Evolutionary conservation across 176 grass and related monocot species (phyloP).

Genomic region (Aegilops tauschii): DNA sequence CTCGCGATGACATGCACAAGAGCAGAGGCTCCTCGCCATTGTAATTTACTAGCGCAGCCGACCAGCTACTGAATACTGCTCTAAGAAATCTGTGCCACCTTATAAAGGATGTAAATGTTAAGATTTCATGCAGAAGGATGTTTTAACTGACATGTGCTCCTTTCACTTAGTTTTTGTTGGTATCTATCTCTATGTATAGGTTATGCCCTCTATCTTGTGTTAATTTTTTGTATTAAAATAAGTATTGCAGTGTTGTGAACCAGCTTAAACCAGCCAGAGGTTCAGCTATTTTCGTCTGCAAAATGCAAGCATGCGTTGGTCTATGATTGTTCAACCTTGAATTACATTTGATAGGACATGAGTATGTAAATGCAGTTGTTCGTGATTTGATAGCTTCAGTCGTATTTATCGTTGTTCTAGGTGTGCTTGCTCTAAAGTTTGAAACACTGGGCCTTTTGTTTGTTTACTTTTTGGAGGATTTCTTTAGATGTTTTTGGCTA

Average conservation of each 20-base stretch:
- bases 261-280: not conserved
- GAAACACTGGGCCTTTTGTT: too few species aligned
- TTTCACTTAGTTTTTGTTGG: not conserved
- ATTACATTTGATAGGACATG: not conserved
- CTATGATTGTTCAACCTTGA: not conserved
- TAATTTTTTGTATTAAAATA: not conserved
- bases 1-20: slow-evolving; percentile 42
- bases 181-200: slow-evolving; percentile 30
- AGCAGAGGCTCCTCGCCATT: slow-evolving; percentile 39
- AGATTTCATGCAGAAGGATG: not conserved
- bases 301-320: not conserved
- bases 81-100: not conserved
- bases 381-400: not conserved
- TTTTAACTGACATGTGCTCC: not conserved
- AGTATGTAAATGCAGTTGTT: not conserved
- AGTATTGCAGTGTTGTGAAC: not conserved
- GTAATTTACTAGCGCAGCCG: not conserved
- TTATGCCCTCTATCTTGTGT: not conserved
- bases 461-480: too few species aligned
- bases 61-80: not conserved
- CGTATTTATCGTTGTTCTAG: not conserved
- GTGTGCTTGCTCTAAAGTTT: too few species aligned
- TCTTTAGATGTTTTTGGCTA: too few species aligned
- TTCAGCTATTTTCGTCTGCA: not conserved
- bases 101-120: slow-evolving; percentile 18